These are phyloP conservation scores for Kwoniella shandongensis DNA, from an alignment of 768 basidiomycete species.

Conservation along the genomic window DNA sequence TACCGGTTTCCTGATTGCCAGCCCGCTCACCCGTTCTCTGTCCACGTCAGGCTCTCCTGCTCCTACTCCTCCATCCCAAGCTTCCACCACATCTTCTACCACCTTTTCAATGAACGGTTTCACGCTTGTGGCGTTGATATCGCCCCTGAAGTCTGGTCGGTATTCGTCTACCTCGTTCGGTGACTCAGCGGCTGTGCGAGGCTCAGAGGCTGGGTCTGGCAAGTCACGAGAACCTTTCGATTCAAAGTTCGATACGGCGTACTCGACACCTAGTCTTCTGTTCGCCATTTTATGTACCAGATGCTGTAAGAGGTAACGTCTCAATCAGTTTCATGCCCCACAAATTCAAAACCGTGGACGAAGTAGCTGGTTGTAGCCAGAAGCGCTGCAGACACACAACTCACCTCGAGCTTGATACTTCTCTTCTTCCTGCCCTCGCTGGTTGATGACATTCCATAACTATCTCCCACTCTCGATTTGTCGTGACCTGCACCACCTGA, in stretches of 20 bases:
- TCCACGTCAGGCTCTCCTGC: conserved; percentile 25
- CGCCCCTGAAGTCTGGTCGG: conserved; percentile 38
- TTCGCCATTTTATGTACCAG: conserved; percentile 47
- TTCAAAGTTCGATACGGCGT: conserved; percentile 33
- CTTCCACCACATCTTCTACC: conserved; percentile 27
- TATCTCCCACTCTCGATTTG: conserved; percentile 1
- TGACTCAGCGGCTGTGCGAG: conserved; percentile 27
- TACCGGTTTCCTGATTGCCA: background rate
- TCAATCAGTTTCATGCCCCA: background rate
- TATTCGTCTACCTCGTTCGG: conserved; percentile 37
- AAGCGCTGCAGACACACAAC: conserved; percentile 9
- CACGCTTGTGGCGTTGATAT: conserved; percentile 21
- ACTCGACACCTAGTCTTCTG: conserved; percentile 43
- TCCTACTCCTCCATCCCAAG: conserved; percentile 24
- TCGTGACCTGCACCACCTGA: background rate
- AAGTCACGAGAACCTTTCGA: conserved; percentile 29
- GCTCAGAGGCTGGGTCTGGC: conserved; percentile 27
- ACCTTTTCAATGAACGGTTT: conserved; percentile 37
- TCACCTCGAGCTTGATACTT: conserved; percentile 42
- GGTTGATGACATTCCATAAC: background rate
- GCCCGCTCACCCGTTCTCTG: conserved; percentile 24
- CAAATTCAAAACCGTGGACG: too few relatives aligned
- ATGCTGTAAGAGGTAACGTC: conserved; percentile 25
- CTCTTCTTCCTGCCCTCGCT: conserved; percentile 29
- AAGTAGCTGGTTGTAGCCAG: too few relatives aligned